Percentiles rank a stretch among this genome's conserved stretches.
These are phyloP conservation scores for Nicotiana obtusifolia DNA, from an alignment of 257 asterid genomes.

Conservation along the genomic window DNA sequence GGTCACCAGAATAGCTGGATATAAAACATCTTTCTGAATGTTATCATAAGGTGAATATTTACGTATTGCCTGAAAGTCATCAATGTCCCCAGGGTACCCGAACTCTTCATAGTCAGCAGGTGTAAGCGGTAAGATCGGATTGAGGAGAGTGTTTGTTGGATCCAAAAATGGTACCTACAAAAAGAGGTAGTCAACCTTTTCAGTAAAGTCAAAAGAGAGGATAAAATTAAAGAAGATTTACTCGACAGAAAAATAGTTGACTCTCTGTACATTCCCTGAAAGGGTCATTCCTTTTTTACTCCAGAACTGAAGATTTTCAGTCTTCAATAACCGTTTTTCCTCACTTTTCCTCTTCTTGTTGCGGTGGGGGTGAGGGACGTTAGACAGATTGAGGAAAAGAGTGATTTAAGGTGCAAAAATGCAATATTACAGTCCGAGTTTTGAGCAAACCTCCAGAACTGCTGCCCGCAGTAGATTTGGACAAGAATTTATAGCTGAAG, in stretches of 20 bases:
- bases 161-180: conserved; percentile 81
- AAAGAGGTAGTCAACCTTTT: not conserved
- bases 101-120: conserved; percentile 89
- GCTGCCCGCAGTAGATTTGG: conserved; percentile 89
- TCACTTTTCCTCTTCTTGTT: not conserved
- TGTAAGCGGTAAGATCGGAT: conserved; percentile 68
- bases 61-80: conserved; percentile 79
- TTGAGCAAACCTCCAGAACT: conserved; percentile 59
- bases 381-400: not conserved
- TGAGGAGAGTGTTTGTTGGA: conserved; percentile 73
- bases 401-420: not conserved
- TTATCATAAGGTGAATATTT: conserved; percentile 90
- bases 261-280: not conserved
- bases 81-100: conserved; percentile 84
- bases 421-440: not conserved
- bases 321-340: not conserved
- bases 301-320: not conserved
- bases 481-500: conserved; percentile 73
- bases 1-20: conserved; percentile 67
- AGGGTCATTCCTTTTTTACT: not conserved
- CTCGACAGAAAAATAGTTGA: not conserved
- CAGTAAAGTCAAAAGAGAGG: not conserved
- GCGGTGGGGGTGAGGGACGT: not conserved
- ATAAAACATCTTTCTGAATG: conserved; percentile 45
- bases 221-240: not conserved